Evolutionary conservation across 164 flowering plant species (phyloP).

Genomic region (Kalanchoe fedtschenkoi): DNA sequence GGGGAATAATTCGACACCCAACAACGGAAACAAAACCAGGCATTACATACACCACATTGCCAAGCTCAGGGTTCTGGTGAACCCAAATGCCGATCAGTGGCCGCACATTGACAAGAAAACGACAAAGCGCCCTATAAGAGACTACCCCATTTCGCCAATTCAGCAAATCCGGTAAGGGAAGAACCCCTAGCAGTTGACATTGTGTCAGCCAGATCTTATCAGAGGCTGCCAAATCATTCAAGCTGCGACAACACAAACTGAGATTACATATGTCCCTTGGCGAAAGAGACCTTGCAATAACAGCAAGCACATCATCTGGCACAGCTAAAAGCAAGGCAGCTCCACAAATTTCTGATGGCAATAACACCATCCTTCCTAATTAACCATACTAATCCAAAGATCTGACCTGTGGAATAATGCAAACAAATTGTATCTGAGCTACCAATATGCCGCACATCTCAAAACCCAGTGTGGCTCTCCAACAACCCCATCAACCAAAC

Average conservation of each 20-base stretch:
- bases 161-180: conserved; percentile 39
- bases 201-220: conserved; percentile 79
- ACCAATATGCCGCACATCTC: too few species aligned
- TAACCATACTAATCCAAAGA: not conserved
- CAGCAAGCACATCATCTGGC: conserved; percentile 66
- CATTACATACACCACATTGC: conserved; percentile 90
- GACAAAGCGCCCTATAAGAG: conserved; percentile 64
- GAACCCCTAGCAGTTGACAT: conserved; percentile 43
- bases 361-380: conserved; percentile 1
- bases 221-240: conserved; percentile 31
- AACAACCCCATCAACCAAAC: too few species aligned
- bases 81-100: conserved; percentile 91
- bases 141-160: conserved; percentile 64
- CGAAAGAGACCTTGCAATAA: conserved; percentile 35
- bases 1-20: conserved; percentile 82
- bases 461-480: too few species aligned
- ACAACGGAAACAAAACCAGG: conserved; percentile 74
- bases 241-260: conserved; percentile 46
- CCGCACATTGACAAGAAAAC: conserved; percentile 41
- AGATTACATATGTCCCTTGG: conserved; percentile 66
- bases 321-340: conserved; percentile 42
- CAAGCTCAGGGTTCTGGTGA: conserved; percentile 95
- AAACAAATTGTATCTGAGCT: too few species aligned
- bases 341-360: conserved; percentile 29
- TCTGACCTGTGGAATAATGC: too few species aligned